Conservation (phyloP, 192 early-diverging fungal genomes). For the Backusella liffmaniae region DNA sequence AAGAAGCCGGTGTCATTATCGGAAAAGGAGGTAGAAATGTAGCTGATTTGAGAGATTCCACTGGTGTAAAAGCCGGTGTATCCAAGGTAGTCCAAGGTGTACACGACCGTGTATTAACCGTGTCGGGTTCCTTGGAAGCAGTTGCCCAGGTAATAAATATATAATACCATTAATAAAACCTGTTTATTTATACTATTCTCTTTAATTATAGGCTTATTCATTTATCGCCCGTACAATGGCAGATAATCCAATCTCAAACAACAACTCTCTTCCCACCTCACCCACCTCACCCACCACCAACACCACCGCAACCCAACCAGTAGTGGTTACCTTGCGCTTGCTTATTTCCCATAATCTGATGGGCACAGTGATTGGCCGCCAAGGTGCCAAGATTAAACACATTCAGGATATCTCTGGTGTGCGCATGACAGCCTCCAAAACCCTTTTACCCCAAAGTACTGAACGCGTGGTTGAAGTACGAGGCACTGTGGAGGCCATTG, state of each 20-base stretch:
- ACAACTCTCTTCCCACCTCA: constrained; percentile 49
- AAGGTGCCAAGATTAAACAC: constrained; percentile 91
- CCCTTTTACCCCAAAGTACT: constrained; percentile 88
- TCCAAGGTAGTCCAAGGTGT: constrained; percentile 86
- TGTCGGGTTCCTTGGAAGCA: constrained; percentile 63
- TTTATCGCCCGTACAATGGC: constrained; percentile 76
- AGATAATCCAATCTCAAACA: constrained; percentile 66
- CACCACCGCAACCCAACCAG: constrained; percentile 41
- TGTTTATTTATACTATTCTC: background rate
- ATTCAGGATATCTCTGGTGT: constrained; percentile 87
- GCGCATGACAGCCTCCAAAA: constrained; percentile 83
- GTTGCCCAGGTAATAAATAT: constrained; percentile 58
- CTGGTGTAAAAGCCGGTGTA: constrained; percentile 88
- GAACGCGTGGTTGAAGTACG: constrained; percentile 88
- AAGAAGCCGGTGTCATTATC: constrained; percentile 86
- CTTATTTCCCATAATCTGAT: constrained; percentile 89
- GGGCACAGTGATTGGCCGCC: constrained; percentile 91
- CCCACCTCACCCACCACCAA: constrained; percentile 49
- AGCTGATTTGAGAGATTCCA: constrained; percentile 78
- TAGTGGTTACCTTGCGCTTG: constrained; percentile 67
- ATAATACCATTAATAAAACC: background rate
- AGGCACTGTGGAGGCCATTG: constrained; percentile 82
- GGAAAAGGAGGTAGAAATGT: constrained; percentile 78
- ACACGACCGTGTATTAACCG: constrained; percentile 78
- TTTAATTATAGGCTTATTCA: constrained; percentile 65